These are phyloP conservation scores for Cryptococcus maquisensis DNA, from an alignment of 1,284 basidiomycete genomes.

Conservation along the genomic window DNA sequence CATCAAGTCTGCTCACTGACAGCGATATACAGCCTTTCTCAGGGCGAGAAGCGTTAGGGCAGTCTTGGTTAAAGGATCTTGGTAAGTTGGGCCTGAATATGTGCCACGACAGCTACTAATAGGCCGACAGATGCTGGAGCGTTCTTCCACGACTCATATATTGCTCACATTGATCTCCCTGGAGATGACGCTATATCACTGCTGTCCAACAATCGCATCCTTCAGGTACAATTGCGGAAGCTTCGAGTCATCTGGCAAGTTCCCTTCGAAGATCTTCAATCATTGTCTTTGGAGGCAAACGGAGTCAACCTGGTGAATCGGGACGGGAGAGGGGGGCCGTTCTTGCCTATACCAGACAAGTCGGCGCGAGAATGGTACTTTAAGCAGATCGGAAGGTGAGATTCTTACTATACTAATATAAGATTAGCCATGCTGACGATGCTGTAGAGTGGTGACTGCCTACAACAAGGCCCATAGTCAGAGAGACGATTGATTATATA, in stretches of 20 bases:
- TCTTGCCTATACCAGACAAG: constrained; percentile 54
- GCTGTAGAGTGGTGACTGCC: constrained; percentile 30
- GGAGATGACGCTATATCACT: constrained; percentile 80
- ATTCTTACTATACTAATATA: constrained; percentile 6
- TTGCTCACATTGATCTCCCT: constrained; percentile 82
- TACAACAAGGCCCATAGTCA: constrained; percentile 42
- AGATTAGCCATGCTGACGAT: constrained; percentile 4
- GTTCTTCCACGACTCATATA: constrained; percentile 79
- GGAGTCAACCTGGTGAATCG: constrained; percentile 76
- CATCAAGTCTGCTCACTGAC: not conserved
- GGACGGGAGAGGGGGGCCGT: constrained; percentile 55
- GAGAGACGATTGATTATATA: constrained; percentile 8
- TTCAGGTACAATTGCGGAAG: constrained; percentile 81
- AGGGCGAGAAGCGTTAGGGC: constrained; percentile 83
- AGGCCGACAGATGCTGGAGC: constrained; percentile 56
- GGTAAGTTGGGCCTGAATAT: constrained; percentile 62
- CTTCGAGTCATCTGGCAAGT: constrained; percentile 90
- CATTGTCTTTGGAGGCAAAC: constrained; percentile 80
- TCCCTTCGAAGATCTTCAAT: constrained; percentile 78
- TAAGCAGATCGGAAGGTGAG: constrained; percentile 52
- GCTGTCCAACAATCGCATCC: constrained; percentile 69
- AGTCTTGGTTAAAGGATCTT: constrained; percentile 92
- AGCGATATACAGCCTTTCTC: constrained; percentile 66
- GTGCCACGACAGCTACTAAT: constrained; percentile 39
- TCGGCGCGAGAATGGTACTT: constrained; percentile 57